phyloP scores from a whole-genome alignment of 805 yeast genomes.

The Metschnikowia rubicola region DNA sequence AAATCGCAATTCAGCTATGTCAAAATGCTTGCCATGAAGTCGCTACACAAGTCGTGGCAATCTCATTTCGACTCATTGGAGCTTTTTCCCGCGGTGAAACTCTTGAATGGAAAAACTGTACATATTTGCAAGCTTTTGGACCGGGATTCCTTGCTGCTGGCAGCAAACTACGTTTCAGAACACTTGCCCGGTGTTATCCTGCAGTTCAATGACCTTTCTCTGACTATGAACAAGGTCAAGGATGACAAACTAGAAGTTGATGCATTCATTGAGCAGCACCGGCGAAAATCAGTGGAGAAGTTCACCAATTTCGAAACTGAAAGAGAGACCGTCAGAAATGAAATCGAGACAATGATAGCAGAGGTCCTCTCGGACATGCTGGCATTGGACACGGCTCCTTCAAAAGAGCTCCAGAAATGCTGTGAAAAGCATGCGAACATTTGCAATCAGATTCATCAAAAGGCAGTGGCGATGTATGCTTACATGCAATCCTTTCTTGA shows the following conservation, averaged over 20 bases:
- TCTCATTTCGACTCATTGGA: slow-evolving; percentile 32
- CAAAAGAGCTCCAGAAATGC: slow-evolving; percentile 18
- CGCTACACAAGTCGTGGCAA: slow-evolving; percentile 37
- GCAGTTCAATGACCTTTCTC: slow-evolving; percentile 31
- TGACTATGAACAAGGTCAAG: slow-evolving; percentile 35
- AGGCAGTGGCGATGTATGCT: slow-evolving; percentile 23
- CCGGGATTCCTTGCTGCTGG: slow-evolving; percentile 22
- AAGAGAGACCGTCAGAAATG: neutral
- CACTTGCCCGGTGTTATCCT: slow-evolving; percentile 30
- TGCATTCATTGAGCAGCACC: slow-evolving; percentile 37
- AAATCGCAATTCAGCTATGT: slow-evolving; percentile 35
- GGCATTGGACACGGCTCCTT: slow-evolving; percentile 10
- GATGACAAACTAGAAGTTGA: slow-evolving; percentile 36
- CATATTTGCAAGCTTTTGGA: slow-evolving; percentile 33
- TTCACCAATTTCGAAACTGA: slow-evolving; percentile 21
- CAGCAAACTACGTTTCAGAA: slow-evolving; percentile 28
- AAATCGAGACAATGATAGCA: slow-evolving; percentile 5
- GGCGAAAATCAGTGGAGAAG: slow-evolving; percentile 33
- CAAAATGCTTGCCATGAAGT: slow-evolving; percentile 38
- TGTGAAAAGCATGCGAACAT: slow-evolving; percentile 21
- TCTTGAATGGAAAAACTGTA: slow-evolving; percentile 25
- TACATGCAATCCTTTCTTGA: slow-evolving; percentile 31
- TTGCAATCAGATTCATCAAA: slow-evolving; percentile 27
- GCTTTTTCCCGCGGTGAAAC: slow-evolving; percentile 33
- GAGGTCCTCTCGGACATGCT: slow-evolving; percentile 21